A percentile compares a stretch with the other conserved stretches of the same genome.
These are phyloP conservation scores for Yamadazyma pseudoaaseri DNA, from an alignment of 1,139 yeast genomes.

Conservation along the genomic window DNA sequence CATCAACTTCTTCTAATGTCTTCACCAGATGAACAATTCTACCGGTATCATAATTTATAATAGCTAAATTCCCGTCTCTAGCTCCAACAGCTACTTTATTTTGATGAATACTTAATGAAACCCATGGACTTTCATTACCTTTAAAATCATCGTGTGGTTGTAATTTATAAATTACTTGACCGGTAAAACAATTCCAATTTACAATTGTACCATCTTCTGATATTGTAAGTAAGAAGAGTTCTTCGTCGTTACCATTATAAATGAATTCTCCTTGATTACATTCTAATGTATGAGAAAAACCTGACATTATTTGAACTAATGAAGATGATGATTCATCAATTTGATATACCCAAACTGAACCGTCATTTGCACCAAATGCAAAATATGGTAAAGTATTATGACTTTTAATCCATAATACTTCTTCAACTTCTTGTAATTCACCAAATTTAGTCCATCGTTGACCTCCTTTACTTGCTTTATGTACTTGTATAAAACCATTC, in stretches of 20 bases:
- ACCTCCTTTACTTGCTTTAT: constrained; percentile 70
- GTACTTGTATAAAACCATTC: constrained; percentile 83
- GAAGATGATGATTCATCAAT: constrained; percentile 54
- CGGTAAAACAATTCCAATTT: constrained; percentile 87
- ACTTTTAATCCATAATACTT: constrained; percentile 63
- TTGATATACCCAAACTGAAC: constrained; percentile 92
- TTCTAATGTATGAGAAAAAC: constrained; percentile 76
- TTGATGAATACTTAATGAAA: constrained; percentile 52
- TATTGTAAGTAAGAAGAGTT: constrained; percentile 65
- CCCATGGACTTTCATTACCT: constrained; percentile 86
- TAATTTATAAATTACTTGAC: constrained; percentile 64
- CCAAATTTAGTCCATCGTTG: constrained; percentile 76
- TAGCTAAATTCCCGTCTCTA: constrained; percentile 79
- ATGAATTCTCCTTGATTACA: constrained; percentile 78
- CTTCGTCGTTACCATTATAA: constrained; percentile 57
- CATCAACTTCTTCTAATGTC: constrained; percentile 62
- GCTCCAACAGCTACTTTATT: constrained; percentile 73
- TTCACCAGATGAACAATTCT: constrained; percentile 62
- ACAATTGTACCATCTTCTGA: constrained; percentile 89
- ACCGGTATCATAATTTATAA: constrained; percentile 74
- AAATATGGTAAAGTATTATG: constrained; percentile 77
- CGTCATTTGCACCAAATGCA: constrained; percentile 94
- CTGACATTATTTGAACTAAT: constrained; percentile 73
- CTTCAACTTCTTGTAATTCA: constrained; percentile 85
- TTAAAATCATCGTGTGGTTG: constrained; percentile 60